These are phyloP conservation scores for Casaregolazyma lundiana DNA, from an alignment of 1,139 yeast genomes.

Conservation along the genomic window DNA sequence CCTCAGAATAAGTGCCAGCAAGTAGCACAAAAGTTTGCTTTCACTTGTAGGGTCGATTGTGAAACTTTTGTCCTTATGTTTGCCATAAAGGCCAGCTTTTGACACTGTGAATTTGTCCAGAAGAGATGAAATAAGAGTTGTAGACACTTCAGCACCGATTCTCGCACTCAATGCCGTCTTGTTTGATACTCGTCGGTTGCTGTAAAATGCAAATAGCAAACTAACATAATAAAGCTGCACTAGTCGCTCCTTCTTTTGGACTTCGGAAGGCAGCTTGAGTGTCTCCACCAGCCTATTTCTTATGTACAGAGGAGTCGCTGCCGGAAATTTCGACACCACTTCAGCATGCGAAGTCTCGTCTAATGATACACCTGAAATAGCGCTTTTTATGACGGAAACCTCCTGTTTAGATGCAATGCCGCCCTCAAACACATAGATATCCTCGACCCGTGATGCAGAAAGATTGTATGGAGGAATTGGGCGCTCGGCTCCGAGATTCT, in stretches of 20 bases:
- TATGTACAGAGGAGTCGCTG: conserved; percentile 51
- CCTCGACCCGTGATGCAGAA: conserved; percentile 76
- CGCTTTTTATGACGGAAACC: conserved; percentile 59
- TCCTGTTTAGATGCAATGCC: conserved; percentile 68
- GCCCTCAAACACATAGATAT: conserved; percentile 63
- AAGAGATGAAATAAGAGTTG: conserved; percentile 65
- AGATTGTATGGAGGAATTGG: conserved; percentile 78
- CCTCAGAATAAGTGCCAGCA: conserved; percentile 68
- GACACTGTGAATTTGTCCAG: conserved; percentile 64
- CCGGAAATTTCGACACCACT: conserved; percentile 47
- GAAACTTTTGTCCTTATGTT: conserved; percentile 58
- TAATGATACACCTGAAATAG: conserved; percentile 25
- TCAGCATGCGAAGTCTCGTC: conserved; percentile 6
- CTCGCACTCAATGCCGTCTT: conserved; percentile 59
- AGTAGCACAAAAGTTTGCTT: conserved; percentile 77
- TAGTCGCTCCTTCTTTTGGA: conserved; percentile 50
- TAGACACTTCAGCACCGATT: conserved; percentile 65
- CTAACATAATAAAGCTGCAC: conserved; percentile 76
- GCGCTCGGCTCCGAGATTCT: conserved; percentile 56
- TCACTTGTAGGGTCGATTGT: conserved; percentile 81
- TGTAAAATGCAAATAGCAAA: conserved; percentile 72
- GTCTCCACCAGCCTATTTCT: conserved; percentile 36
- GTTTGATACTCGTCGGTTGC: conserved; percentile 58
- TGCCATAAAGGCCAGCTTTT: conserved; percentile 64
- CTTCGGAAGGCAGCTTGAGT: conserved; percentile 35